Evolutionary conservation across 768 basidiomycete species (phyloP).

Genomic region (Collybia mongolica): DNA sequence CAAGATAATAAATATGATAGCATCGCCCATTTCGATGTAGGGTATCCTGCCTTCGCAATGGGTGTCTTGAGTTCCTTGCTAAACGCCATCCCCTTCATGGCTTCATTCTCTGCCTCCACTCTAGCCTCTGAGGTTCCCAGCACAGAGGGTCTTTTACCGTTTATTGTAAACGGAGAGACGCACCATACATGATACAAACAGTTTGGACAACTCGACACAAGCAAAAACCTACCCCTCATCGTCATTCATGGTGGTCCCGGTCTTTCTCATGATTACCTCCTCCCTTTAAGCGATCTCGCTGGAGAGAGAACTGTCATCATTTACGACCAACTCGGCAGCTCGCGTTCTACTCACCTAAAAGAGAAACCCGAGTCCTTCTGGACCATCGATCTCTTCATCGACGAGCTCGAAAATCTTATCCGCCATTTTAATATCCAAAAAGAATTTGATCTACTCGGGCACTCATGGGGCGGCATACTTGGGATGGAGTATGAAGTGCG

Average conservation of each 20-base stretch:
- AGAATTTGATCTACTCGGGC: constrained; percentile 47
- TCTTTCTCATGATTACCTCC: constrained; percentile 34
- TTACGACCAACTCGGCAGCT: constrained; percentile 50
- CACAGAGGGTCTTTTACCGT: constrained; percentile 15
- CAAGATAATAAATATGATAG: no score
- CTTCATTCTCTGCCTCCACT: no score
- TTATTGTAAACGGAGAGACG: constrained; percentile 13
- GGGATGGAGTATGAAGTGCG: constrained; percentile 36
- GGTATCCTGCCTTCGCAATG: no score
- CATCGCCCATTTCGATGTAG: no score
- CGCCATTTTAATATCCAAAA: constrained; percentile 35
- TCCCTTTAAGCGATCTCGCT: constrained; percentile 32
- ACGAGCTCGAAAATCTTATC: constrained; percentile 52
- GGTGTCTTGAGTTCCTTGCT: no score
- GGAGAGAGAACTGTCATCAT: constrained; percentile 37
- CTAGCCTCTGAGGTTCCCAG: no score
- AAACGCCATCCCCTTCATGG: no score
- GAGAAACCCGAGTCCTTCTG: constrained; percentile 34
- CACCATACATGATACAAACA: constrained; percentile 40
- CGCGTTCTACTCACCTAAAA: constrained; percentile 38
- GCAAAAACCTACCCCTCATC: constrained; percentile 25
- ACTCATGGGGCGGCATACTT: constrained; percentile 61
- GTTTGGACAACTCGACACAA: constrained; percentile 26
- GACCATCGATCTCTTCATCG: constrained; percentile 43
- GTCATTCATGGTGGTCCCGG: constrained; percentile 44